phyloP scores from a whole-genome alignment of 257 asterid species.

The Lycium barbarum region DNA sequence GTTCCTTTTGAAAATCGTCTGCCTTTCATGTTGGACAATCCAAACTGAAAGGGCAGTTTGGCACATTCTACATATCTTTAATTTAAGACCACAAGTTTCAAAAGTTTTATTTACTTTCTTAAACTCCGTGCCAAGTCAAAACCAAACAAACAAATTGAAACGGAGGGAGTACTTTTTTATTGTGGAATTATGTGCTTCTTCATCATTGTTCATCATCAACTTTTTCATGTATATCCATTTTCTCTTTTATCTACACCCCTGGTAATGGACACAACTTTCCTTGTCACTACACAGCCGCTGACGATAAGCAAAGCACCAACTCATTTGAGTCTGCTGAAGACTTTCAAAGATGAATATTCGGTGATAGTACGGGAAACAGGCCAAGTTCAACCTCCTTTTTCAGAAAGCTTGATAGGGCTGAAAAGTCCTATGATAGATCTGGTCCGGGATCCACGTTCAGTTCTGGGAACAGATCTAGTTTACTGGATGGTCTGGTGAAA shows the following conservation, averaged over 20 bases:
- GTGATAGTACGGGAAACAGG: conserved; percentile 36
- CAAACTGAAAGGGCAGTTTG: background rate
- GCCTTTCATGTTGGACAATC: conserved; percentile 12
- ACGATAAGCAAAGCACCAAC: conserved; percentile 37
- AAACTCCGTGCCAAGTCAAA: too few relatives aligned
- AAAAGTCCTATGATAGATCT: conserved; percentile 51
- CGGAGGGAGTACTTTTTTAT: background rate
- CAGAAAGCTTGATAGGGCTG: conserved; percentile 53
- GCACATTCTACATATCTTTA: background rate
- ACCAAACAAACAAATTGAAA: too few relatives aligned
- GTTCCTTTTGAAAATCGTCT: background rate
- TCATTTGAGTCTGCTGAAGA: conserved; percentile 50
- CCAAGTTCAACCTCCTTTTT: conserved; percentile 46
- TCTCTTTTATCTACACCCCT: background rate
- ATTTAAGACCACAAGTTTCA: too few relatives aligned
- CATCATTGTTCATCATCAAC: background rate
- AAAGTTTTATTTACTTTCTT: too few relatives aligned
- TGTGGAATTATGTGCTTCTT: background rate
- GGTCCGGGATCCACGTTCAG: conserved; percentile 42
- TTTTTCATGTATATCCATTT: background rate
- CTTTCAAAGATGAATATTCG: conserved; percentile 49
- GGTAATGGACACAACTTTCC: background rate
- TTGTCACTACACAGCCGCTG: conserved; percentile 38
- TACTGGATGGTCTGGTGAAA: conserved; percentile 49
- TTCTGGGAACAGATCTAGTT: conserved; percentile 37